These are phyloP conservation scores for Fonsecaea erecta DNA, from an alignment of 2,329 filamentous ascomycete species.

Conservation along the genomic window DNA sequence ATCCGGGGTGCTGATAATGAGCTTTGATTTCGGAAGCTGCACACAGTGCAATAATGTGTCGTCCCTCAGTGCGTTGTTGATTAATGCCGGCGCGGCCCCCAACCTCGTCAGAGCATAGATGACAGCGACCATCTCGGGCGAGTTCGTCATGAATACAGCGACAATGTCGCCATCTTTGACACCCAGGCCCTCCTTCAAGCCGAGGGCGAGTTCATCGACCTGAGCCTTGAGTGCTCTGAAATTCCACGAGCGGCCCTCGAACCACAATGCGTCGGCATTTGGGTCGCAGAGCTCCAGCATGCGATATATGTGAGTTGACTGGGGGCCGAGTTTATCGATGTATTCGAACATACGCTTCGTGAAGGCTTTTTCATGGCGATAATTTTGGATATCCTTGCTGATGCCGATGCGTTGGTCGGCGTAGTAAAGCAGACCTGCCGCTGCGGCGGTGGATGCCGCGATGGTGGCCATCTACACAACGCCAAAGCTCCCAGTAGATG, in stretches of 20 bases:
- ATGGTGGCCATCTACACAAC: conserved; percentile 27
- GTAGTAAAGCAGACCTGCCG: conserved; percentile 49
- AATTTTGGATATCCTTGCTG: conserved; percentile 46
- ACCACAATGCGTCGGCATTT: conserved; percentile 52
- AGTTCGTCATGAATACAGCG: conserved; percentile 55
- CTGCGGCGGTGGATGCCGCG: conserved; percentile 44
- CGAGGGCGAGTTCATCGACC: conserved; percentile 51
- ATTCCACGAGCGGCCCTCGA: conserved; percentile 55
- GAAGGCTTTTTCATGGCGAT: conserved; percentile 44
- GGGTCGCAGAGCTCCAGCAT: conserved; percentile 50
- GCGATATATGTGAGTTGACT: conserved; percentile 47
- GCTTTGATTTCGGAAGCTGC: conserved; percentile 47
- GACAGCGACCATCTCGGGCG: conserved; percentile 54
- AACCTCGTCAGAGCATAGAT: conserved; percentile 54
- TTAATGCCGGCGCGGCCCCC: conserved; percentile 51
- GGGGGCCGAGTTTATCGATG: conserved; percentile 47
- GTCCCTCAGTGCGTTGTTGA: conserved; percentile 56
- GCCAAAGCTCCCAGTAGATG: not conserved
- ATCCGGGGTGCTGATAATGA: conserved; percentile 53
- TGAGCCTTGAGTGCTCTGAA: conserved; percentile 47
- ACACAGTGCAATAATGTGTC: conserved; percentile 53
- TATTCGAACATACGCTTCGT: conserved; percentile 44
- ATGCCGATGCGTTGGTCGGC: conserved; percentile 45
- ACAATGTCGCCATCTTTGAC: conserved; percentile 50
- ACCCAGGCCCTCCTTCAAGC: conserved; percentile 45